Conservation (phyloP, 2,329 filamentous ascomycete genomes). For the Colletotrichum chlorophyti region DNA sequence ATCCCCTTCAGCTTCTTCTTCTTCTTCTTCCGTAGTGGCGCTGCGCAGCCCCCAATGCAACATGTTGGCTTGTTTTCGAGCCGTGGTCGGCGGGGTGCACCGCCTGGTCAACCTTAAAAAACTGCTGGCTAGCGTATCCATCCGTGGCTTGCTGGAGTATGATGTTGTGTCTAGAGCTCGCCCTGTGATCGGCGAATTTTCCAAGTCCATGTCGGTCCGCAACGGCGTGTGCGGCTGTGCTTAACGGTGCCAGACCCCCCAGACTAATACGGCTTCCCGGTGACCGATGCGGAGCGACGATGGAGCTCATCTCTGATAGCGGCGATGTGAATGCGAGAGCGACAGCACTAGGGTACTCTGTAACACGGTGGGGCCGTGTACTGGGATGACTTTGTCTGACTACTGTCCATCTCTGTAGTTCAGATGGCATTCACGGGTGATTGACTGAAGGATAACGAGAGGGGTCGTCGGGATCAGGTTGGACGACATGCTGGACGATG, state of each 20-base stretch:
- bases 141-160: not conserved
- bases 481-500: slow-evolving; percentile 12
- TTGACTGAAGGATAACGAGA: too few relatives aligned
- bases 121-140: too few relatives aligned
- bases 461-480: not conserved
- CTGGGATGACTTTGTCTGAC: too few relatives aligned
- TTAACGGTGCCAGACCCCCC: slow-evolving; percentile 13
- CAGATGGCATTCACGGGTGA: too few relatives aligned
- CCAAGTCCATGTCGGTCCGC: slow-evolving; percentile 7
- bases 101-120: slow-evolving; percentile 3
- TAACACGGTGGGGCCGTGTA: too few relatives aligned
- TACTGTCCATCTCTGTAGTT: too few relatives aligned
- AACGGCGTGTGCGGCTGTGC: slow-evolving; percentile 24
- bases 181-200: not conserved
- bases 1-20: too few relatives aligned
- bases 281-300: not conserved
- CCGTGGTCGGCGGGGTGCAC: slow-evolving; percentile 15
- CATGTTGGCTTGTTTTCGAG: slow-evolving; percentile 15
- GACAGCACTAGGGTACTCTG: too few relatives aligned
- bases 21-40: too few relatives aligned
- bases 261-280: not conserved
- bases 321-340: slow-evolving; percentile 17
- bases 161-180: not conserved
- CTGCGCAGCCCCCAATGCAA: slow-evolving; percentile 19
- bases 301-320: not conserved